These are phyloP conservation scores for Sphagnum fallax DNA, from an alignment of 228 moss, liverwort and hornwort genomes.

Conservation along the genomic window DNA sequence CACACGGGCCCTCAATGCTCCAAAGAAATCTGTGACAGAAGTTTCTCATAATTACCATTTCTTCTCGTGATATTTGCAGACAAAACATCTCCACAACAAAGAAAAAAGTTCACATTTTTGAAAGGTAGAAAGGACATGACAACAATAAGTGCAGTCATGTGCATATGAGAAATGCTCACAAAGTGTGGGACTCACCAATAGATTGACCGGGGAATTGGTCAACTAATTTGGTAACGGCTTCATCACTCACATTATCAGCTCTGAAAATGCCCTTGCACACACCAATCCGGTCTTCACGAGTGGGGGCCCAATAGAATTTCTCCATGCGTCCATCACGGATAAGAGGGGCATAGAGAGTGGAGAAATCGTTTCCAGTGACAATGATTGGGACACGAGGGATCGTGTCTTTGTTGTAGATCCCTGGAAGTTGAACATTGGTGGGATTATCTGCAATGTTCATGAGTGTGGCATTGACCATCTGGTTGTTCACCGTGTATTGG, in stretches of 20 bases:
- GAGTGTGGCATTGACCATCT: conserved; percentile 99
- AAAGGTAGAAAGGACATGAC: background rate
- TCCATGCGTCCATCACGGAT: conserved; percentile 99
- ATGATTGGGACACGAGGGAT: conserved; percentile 80
- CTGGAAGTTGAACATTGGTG: conserved; percentile 87
- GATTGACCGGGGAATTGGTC: conserved; percentile 94
- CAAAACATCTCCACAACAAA: background rate
- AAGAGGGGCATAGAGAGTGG: conserved; percentile 85
- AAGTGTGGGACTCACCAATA: conserved; percentile 39
- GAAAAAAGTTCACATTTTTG: background rate
- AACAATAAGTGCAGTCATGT: background rate
- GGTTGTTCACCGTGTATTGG: conserved; percentile 96
- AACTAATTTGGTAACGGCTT: conserved; percentile 49
- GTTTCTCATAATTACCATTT: background rate
- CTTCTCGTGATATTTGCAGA: background rate
- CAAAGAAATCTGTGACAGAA: conserved; percentile 75
- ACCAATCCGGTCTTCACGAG: conserved; percentile 85
- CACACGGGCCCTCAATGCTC: conserved; percentile 90
- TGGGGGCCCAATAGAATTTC: conserved; percentile 99
- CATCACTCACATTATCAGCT: conserved; percentile 32
- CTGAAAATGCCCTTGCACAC: conserved; percentile 79
- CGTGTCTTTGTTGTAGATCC: conserved; percentile 78
- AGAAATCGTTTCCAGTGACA: conserved; percentile 95
- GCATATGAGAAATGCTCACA: background rate
- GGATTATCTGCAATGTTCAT: conserved; percentile 96